Conservation (phyloP, 1,284 basidiomycete genomes). For the Microbotryum saponariae region DNA sequence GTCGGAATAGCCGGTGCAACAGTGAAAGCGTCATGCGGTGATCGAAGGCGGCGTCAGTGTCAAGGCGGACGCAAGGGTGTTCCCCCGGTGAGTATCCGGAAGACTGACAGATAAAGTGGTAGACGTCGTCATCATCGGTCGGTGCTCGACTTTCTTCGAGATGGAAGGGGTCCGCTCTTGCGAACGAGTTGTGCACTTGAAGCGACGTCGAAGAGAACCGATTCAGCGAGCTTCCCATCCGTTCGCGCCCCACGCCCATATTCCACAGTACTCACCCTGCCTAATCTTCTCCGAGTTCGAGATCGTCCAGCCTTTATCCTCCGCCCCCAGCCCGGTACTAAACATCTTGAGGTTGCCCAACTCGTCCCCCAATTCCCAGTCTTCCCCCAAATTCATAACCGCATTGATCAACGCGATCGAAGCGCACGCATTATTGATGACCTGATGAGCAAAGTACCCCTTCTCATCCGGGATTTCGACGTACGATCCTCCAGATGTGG, state of each 20-base stretch:
- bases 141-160: constrained; percentile 28
- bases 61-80: background rate
- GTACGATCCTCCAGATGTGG: constrained; percentile 41
- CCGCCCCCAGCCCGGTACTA: constrained; percentile 32
- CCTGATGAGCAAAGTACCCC: constrained; percentile 42
- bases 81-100: background rate
- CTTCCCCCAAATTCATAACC: constrained; percentile 63
- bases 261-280: constrained; percentile 22
- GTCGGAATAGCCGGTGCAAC: background rate
- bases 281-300: constrained; percentile 60
- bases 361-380: constrained; percentile 58
- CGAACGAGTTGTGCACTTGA: constrained; percentile 76
- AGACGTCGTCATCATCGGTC: constrained; percentile 55
- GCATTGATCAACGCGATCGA: constrained; percentile 88
- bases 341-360: constrained; percentile 68
- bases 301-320: constrained; percentile 70
- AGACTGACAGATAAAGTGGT: constrained; percentile 65
- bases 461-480: constrained; percentile 13
- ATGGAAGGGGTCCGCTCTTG: constrained; percentile 64
- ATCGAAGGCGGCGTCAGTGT: background rate
- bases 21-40: too few relatives aligned
- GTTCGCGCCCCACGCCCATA: too few relatives aligned
- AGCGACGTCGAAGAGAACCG: constrained; percentile 36
- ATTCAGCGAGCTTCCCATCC: background rate
- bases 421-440: constrained; percentile 75